Conservation (phyloP, 2,329 filamentous ascomycete genomes). For the Alternaria ethzedia region DNA sequence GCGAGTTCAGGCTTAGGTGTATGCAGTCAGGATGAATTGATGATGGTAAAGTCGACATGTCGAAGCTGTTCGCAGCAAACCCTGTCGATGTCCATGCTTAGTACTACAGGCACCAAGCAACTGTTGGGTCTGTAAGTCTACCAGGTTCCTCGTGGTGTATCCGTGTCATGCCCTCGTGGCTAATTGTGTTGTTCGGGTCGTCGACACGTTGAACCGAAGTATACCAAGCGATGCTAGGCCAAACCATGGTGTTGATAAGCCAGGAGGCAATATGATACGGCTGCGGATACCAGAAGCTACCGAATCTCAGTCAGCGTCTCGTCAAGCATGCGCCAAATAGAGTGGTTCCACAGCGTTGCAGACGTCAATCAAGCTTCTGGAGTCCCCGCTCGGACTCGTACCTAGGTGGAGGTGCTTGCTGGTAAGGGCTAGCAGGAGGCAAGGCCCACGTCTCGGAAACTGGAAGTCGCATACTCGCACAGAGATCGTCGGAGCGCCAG, state of each 20-base stretch:
- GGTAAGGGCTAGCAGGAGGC: conserved; percentile 30
- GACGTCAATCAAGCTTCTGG: conserved; percentile 23
- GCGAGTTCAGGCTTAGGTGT: conserved; percentile 28
- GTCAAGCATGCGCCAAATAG: conserved; percentile 2
- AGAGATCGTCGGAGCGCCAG: conserved; percentile 27
- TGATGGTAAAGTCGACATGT: conserved; percentile 24
- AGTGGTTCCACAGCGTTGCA: conserved; percentile 24
- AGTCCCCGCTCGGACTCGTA: conserved; percentile 32
- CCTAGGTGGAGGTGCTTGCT: conserved; percentile 27
- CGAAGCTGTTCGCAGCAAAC: conserved; percentile 18
- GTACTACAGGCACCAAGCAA: conserved; percentile 1
- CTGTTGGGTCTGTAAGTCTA: conserved; percentile 1
- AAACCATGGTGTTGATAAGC: conserved; percentile 16
- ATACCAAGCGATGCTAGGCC: conserved; percentile 6
- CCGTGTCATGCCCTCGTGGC: not conserved
- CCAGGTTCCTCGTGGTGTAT: conserved; percentile 11
- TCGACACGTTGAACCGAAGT: conserved; percentile 4
- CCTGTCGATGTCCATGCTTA: conserved; percentile 7
- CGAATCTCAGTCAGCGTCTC: conserved; percentile 17
- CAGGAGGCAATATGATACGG: conserved; percentile 17
- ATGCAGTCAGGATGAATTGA: conserved; percentile 30
- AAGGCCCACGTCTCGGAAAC: conserved; percentile 28
- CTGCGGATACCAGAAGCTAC: conserved; percentile 1
- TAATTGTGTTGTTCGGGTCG: not conserved
- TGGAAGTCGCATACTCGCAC: conserved; percentile 23